phyloP scores from a whole-genome alignment of 805 yeast genomes.

The Kodamaea kaohsiungensis region DNA sequence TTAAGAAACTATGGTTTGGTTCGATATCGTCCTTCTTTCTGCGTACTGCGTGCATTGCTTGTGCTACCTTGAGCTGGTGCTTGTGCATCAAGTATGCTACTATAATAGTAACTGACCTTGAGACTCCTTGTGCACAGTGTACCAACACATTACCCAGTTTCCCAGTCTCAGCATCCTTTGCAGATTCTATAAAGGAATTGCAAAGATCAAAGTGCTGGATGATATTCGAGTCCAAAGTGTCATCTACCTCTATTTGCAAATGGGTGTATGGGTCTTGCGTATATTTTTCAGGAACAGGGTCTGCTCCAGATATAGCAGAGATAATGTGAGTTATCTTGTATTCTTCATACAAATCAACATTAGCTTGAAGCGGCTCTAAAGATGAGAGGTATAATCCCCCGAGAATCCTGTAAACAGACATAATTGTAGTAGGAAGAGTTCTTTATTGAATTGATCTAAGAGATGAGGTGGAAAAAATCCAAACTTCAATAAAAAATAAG shows the following conservation, averaged over 20 bases:
- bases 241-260: slow-evolving; percentile 70
- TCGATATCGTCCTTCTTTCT: slow-evolving; percentile 58
- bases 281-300: slow-evolving; percentile 52
- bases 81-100: slow-evolving; percentile 52
- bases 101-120: slow-evolving; percentile 48
- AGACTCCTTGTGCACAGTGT: slow-evolving; percentile 46
- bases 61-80: slow-evolving; percentile 55
- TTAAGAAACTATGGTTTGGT: slow-evolving; percentile 75
- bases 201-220: slow-evolving; percentile 60
- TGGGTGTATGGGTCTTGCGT: slow-evolving; percentile 44
- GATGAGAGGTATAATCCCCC: slow-evolving; percentile 81
- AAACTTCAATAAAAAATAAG: background rate
- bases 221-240: slow-evolving; percentile 66
- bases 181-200: slow-evolving; percentile 65
- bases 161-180: slow-evolving; percentile 23
- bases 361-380: slow-evolving; percentile 59
- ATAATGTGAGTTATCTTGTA: slow-evolving; percentile 69
- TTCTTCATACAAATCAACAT: slow-evolving; percentile 49
- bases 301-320: slow-evolving; percentile 60
- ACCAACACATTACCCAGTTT: slow-evolving; percentile 40
- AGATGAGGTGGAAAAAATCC: slow-evolving; percentile 7
- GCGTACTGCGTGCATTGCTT: slow-evolving; percentile 75
- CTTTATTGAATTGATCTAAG: background rate
- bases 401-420: slow-evolving; percentile 56
- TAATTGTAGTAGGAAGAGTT: background rate